phyloP scores from a whole-genome alignment of 1,139 yeast genomes.

The Sugiyamaella paludigena region DNA sequence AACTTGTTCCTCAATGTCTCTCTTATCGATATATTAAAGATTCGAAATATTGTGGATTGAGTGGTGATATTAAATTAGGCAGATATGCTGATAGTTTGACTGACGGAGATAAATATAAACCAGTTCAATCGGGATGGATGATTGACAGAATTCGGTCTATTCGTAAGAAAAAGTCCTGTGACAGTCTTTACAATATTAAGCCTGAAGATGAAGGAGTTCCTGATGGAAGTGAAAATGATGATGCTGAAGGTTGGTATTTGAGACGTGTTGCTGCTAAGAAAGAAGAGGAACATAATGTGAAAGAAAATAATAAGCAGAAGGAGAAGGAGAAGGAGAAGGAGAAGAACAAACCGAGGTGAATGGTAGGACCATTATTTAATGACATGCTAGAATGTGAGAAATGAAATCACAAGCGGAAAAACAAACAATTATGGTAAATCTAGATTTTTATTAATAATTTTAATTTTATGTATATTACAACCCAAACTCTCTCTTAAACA shows the following conservation, averaged over 20 bases:
- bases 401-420: no score
- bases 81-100: conserved; percentile 18
- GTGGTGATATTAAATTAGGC: conserved; percentile 22
- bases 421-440: no score
- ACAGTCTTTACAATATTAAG: conserved; percentile 18
- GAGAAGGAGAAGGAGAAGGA: background rate
- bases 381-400: no score
- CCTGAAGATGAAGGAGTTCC: conserved; percentile 3
- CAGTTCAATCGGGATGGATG: conserved; percentile 31
- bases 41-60: conserved; percentile 23
- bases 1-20: conserved; percentile 23
- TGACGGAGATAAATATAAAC: conserved; percentile 7
- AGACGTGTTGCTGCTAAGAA: conserved; percentile 7
- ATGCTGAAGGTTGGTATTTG: conserved; percentile 25
- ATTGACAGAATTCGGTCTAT: conserved; percentile 33
- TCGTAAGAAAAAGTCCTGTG: conserved; percentile 28
- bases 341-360: no score
- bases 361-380: no score
- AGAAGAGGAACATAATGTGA: no score
- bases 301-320: background rate
- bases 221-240: conserved; percentile 17
- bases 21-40: conserved; percentile 29
- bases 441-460: no score
- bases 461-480: no score
- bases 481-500: no score